phyloP scores from a whole-genome alignment of 108 stramenopile genomes.

The Schizochytrium sp. region DNA sequence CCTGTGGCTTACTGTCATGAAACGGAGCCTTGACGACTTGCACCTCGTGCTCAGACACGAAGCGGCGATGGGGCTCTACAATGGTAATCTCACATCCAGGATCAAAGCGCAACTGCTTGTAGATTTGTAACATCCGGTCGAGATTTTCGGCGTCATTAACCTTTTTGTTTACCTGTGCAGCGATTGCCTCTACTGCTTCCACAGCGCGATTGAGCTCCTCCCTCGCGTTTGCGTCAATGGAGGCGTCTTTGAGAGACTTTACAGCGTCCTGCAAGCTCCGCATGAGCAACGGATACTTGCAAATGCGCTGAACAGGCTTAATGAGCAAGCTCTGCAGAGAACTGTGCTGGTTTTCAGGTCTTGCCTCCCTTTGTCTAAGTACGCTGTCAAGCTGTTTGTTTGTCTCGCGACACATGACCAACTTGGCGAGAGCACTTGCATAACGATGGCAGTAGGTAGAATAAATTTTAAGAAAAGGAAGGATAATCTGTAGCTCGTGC shows the following conservation, averaged over 20 bases:
- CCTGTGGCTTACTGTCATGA: neutral
- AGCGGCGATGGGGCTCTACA: constrained; percentile 41
- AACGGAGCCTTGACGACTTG: constrained; percentile 18
- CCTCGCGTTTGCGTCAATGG: too few species aligned
- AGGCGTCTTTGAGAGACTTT: neutral
- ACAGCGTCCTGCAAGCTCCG: constrained; percentile 32
- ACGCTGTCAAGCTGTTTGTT: constrained; percentile 51
- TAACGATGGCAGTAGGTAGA: constrained; percentile 53
- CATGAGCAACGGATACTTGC: constrained; percentile 62
- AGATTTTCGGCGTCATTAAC: constrained; percentile 29
- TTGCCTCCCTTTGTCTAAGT: neutral
- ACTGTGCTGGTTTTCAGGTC: constrained; percentile 15
- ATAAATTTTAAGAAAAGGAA: constrained; percentile 34
- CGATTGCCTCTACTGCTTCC: constrained; percentile 13
- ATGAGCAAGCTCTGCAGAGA: constrained; percentile 47
- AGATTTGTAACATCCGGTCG: constrained; percentile 39
- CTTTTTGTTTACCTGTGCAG: constrained; percentile 41
- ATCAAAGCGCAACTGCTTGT: neutral
- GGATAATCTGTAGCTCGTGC: neutral
- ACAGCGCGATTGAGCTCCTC: neutral
- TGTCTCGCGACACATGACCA: neutral
- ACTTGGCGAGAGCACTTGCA: neutral
- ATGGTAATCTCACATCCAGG: neutral
- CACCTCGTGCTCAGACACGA: constrained; percentile 41
- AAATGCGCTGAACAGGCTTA: constrained; percentile 65